phyloP scores from a whole-genome alignment of 768 basidiomycete species.

The Naganishia onofrii region DNA sequence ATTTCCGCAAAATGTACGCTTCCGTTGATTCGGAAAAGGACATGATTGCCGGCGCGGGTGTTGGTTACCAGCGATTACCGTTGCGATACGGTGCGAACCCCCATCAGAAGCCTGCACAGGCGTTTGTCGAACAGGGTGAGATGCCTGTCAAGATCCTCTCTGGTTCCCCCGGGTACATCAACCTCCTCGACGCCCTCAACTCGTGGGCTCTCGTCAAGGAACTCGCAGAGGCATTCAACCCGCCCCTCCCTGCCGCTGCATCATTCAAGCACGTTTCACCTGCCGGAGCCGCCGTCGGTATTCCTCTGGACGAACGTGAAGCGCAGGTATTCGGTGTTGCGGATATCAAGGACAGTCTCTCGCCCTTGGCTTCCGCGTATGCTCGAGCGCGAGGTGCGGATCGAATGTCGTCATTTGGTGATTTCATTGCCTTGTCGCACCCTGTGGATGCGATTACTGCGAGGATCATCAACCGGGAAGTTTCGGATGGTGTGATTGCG shows the following conservation, averaged over 20 bases:
- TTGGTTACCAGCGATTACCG: slow-evolving; percentile 73
- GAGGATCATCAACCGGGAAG: slow-evolving; percentile 95
- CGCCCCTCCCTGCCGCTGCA: slow-evolving; percentile 81
- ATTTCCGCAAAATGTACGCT: slow-evolving; percentile 94
- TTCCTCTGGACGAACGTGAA: slow-evolving; percentile 72
- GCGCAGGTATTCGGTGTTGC: slow-evolving; percentile 95
- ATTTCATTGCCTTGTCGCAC: slow-evolving; percentile 93
- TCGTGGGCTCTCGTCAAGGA: slow-evolving; percentile 95
- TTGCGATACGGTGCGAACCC: slow-evolving; percentile 96
- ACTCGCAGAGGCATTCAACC: slow-evolving; percentile 73
- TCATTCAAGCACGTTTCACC: slow-evolving; percentile 99
- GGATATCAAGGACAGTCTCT: slow-evolving; percentile 75
- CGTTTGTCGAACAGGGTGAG: slow-evolving; percentile 80
- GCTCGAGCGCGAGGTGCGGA: slow-evolving; percentile 96
- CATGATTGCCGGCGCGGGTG: slow-evolving; percentile 59
- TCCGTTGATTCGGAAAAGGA: slow-evolving; percentile 65
- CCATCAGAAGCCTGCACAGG: slow-evolving; percentile 97
- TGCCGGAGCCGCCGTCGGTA: slow-evolving; percentile 89
- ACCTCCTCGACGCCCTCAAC: slow-evolving; percentile 93
- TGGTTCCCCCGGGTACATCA: slow-evolving; percentile 97
- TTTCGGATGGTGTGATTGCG: slow-evolving; percentile 96
- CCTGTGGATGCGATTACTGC: slow-evolving; percentile 92
- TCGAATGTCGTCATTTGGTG: slow-evolving; percentile 98
- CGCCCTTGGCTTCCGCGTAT: slow-evolving; percentile 85
- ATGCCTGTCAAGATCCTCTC: slow-evolving; percentile 91